A percentile compares a stretch with the other conserved stretches of the same genome.
Evolutionary conservation across 768 basidiomycete species (phyloP).

Genomic region (Lentinula detonsa): DNA sequence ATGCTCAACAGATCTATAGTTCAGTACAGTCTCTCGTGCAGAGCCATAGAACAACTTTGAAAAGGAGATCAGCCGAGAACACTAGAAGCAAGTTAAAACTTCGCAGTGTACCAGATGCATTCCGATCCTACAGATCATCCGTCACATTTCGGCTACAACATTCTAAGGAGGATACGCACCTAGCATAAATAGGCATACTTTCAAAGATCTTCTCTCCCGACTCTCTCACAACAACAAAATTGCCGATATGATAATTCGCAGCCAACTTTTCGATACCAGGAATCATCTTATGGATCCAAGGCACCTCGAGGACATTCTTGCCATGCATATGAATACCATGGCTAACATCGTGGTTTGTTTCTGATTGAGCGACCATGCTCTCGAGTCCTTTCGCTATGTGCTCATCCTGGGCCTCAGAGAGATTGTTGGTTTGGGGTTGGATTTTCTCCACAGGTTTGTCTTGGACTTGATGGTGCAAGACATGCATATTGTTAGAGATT

Average conservation of each 20-base stretch:
- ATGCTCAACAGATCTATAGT: conserved; percentile 39
- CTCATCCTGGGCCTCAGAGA: conserved; percentile 28
- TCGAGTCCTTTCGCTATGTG: conserved; percentile 25
- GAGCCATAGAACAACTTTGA: conserved; percentile 49
- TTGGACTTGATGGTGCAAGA: conserved; percentile 8
- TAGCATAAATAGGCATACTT: conserved; percentile 67
- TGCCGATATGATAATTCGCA: conserved; percentile 48
- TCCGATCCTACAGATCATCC: conserved; percentile 33
- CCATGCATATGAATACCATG: conserved; percentile 27
- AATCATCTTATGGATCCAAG: conserved; percentile 40
- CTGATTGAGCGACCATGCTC: conserved; percentile 30
- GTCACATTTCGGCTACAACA: conserved; percentile 7
- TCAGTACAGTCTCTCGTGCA: conserved; percentile 42
- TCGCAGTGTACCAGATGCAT: conserved; percentile 52
- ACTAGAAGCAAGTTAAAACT: background rate
- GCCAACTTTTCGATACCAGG: conserved; percentile 54
- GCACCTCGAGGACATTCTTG: conserved; percentile 19
- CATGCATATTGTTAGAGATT: background rate
- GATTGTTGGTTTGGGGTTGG: conserved; percentile 18
- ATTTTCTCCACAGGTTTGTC: conserved; percentile 22
- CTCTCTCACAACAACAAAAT: conserved; percentile 47
- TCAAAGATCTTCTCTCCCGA: conserved; percentile 54
- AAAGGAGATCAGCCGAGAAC: background rate
- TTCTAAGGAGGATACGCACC: conserved; percentile 19
- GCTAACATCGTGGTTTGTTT: conserved; percentile 16